Evolutionary conservation across 805 yeast genomes (phyloP).

Genomic region (Kluyveromyces siamensis): DNA sequence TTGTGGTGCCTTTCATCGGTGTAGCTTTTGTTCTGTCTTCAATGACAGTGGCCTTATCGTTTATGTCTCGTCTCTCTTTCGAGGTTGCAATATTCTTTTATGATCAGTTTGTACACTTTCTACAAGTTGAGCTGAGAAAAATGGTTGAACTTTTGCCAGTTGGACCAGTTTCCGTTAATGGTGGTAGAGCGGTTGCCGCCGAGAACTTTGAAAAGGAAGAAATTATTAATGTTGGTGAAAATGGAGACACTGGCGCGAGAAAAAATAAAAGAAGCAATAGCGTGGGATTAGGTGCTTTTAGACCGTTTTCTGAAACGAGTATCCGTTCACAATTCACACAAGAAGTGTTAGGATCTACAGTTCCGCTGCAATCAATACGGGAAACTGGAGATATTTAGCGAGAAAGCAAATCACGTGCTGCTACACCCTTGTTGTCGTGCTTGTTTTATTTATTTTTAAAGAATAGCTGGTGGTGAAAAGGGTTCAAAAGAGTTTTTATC

Average conservation of each 20-base stretch:
- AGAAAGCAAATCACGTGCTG: too few relatives aligned
- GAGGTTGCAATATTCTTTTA: slow-evolving; percentile 18
- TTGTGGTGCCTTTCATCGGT: slow-evolving; percentile 22
- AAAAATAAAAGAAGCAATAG: neutral
- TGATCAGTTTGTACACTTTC: slow-evolving; percentile 12
- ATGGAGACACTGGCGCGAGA: too few relatives aligned
- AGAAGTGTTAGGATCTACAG: neutral
- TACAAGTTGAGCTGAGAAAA: slow-evolving; percentile 11
- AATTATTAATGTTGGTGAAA: too few relatives aligned
- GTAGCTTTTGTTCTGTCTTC: slow-evolving; percentile 23
- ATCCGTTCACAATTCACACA: neutral
- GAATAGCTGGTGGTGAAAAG: too few relatives aligned
- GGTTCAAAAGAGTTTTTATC: too few relatives aligned
- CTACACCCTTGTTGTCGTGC: too few relatives aligned
- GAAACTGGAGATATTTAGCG: neutral
- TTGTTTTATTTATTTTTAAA: too few relatives aligned
- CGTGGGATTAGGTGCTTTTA: neutral
- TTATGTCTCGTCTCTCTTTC: slow-evolving; percentile 22
- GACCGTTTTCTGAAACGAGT: neutral
- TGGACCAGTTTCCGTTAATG: neutral
- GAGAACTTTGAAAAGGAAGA: too few relatives aligned
- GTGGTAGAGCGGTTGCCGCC: too few relatives aligned
- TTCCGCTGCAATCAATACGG: neutral
- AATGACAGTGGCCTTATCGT: slow-evolving; percentile 21
- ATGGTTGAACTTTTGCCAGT: slow-evolving; percentile 11